phyloP scores from a whole-genome alignment of 148 eudicot genomes.

The Simmondsia chinensis region DNA sequence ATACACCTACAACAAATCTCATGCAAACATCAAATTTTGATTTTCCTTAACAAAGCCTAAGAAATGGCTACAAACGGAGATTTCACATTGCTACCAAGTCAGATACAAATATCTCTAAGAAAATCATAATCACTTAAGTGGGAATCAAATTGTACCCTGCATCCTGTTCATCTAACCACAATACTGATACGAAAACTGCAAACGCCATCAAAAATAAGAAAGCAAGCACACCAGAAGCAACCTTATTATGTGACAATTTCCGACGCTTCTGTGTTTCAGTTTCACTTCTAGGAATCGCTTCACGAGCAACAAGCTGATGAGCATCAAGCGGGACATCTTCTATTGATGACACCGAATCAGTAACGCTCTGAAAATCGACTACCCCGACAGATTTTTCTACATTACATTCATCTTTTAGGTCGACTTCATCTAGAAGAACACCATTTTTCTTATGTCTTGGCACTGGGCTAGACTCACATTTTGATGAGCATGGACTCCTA shows the following conservation, averaged over 20 bases:
- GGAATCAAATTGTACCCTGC: too few relatives aligned
- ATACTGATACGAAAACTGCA: constrained; percentile 23
- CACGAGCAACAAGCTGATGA: constrained; percentile 11
- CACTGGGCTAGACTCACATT: too few relatives aligned
- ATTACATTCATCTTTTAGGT: constrained; percentile 5
- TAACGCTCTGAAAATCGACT: constrained; percentile 16
- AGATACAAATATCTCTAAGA: too few relatives aligned
- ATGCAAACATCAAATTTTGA: too few relatives aligned
- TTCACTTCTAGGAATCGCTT: constrained; percentile 14
- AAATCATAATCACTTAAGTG: too few relatives aligned
- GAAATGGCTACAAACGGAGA: too few relatives aligned
- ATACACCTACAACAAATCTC: too few relatives aligned
- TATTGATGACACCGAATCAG: constrained; percentile 81
- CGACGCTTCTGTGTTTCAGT: constrained; percentile 9
- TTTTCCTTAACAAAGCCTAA: too few relatives aligned
- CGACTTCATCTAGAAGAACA: constrained; percentile 7
- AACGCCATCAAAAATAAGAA: constrained; percentile 23
- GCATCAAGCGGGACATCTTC: constrained; percentile 24
- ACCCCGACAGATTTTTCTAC: constrained; percentile 12
- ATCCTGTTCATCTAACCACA: too few relatives aligned
- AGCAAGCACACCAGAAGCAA: constrained; percentile 12
- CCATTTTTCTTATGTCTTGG: constrained; percentile 25
- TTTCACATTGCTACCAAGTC: too few relatives aligned
- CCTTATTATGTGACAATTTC: constrained; percentile 15
- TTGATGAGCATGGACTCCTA: constrained; percentile 40